These are phyloP conservation scores for Aspergillus bertholletiae DNA, from an alignment of 495 filamentous ascomycete species.

Conservation along the genomic window DNA sequence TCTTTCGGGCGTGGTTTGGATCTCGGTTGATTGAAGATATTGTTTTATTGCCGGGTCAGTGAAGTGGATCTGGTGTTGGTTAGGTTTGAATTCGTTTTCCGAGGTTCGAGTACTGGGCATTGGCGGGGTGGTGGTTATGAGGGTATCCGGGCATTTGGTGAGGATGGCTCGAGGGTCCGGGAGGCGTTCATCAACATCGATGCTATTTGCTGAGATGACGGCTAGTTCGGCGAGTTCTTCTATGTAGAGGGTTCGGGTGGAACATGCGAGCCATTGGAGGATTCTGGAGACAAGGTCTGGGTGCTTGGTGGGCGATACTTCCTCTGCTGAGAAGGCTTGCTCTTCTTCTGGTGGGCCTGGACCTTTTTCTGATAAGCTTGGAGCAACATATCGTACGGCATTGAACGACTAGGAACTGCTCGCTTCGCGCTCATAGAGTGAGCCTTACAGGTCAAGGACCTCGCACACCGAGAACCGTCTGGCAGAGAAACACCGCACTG, in stretches of 20 bases:
- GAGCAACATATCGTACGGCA: conserved; percentile 93
- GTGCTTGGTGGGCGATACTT: not conserved
- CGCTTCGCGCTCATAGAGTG: conserved; percentile 97
- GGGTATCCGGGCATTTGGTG: not conserved
- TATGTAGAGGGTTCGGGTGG: not conserved
- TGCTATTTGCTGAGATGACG: not conserved
- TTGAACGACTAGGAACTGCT: conserved; percentile 79
- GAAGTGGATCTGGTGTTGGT: not conserved
- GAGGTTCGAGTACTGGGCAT: not conserved
- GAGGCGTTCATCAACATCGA: not conserved
- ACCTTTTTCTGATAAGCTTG: conserved; percentile 98
- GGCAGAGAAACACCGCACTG: conserved; percentile 91
- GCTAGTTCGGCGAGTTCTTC: not conserved
- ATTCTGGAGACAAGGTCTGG: not conserved
- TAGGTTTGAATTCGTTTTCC: not conserved
- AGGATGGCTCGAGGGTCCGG: not conserved
- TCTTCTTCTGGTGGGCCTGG: conserved; percentile 86
- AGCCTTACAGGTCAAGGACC: conserved; percentile 92
- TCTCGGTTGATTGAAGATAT: not conserved
- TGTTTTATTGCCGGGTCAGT: not conserved
- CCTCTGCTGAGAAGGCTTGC: no score
- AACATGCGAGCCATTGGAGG: not conserved
- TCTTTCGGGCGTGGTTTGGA: not conserved
- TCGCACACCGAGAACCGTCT: conserved; percentile 81
- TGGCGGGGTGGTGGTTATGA: not conserved